Conservation (phyloP, 805 yeast genomes). For the Kodamaea laetipori region DNA sequence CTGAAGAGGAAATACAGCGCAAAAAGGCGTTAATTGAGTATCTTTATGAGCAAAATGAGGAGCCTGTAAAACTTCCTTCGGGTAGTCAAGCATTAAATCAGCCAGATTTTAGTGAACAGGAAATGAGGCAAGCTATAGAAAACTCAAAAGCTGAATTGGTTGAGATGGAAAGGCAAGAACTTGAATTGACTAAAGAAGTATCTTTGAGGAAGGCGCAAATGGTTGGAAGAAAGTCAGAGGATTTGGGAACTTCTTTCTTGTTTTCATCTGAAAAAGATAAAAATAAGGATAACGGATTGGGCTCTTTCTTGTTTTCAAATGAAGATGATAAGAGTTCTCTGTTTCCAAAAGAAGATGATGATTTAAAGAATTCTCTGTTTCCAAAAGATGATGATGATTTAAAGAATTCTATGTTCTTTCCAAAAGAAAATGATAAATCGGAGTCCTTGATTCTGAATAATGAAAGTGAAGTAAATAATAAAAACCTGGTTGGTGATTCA, state of each 20-base stretch:
- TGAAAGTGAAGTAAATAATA: too few relatives aligned
- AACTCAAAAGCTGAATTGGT: neutral
- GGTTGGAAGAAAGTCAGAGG: neutral
- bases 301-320: too few relatives aligned
- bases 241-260: constrained; percentile 8
- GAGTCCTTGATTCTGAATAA: too few relatives aligned
- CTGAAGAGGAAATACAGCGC: constrained; percentile 29
- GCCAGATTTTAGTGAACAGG: neutral
- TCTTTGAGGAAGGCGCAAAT: constrained; percentile 8
- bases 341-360: too few relatives aligned
- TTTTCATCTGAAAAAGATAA: neutral
- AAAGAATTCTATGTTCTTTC: neutral
- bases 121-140: constrained; percentile 1
- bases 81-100: neutral
- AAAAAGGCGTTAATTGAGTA: constrained; percentile 38
- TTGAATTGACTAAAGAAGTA: neutral
- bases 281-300: neutral
- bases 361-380: neutral
- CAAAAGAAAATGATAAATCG: neutral
- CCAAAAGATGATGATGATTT: constrained; percentile 3
- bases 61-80: neutral
- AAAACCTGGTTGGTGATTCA: neutral
- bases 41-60: constrained; percentile 33
- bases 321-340: too few relatives aligned
- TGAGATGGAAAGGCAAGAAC: constrained; percentile 1